These are phyloP conservation scores for Glonium stellatum DNA, from an alignment of 495 filamentous ascomycete species.

Conservation along the genomic window DNA sequence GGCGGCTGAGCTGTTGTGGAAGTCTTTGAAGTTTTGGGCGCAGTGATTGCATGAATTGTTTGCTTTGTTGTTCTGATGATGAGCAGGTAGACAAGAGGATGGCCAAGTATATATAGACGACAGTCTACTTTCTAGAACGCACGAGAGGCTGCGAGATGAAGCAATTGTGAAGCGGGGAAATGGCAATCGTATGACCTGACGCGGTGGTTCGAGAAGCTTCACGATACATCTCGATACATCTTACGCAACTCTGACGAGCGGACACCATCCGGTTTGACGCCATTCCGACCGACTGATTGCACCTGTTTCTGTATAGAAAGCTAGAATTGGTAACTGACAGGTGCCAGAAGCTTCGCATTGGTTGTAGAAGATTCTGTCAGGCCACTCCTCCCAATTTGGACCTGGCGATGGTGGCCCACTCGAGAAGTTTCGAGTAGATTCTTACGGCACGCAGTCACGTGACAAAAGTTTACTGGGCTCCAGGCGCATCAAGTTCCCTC, in stretches of 20 bases:
- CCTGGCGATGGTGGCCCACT: no score
- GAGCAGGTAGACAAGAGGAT: not conserved
- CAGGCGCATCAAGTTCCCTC: not conserved
- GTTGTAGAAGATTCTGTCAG: constrained; percentile 4
- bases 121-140: constrained; percentile 16
- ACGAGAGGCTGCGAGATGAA: constrained; percentile 1
- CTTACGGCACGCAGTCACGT: not conserved
- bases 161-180: not conserved
- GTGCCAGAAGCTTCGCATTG: not conserved
- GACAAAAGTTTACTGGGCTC: not conserved
- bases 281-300: no score
- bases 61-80: constrained; percentile 14
- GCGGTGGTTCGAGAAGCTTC: not conserved
- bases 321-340: not conserved
- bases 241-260: not conserved
- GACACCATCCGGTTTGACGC: not conserved
- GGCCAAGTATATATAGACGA: constrained; percentile 19
- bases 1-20: constrained; percentile 19
- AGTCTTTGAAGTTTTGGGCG: constrained; percentile 16
- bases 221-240: constrained; percentile 3
- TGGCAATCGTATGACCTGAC: not conserved
- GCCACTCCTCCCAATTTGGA: not conserved
- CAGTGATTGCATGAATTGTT: constrained; percentile 19
- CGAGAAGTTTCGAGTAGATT: no score
- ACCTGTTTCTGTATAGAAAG: no score